Evolutionary conservation across 108 stramenopile species (phyloP).

Genomic region (Stephanodiscus triporus): DNA sequence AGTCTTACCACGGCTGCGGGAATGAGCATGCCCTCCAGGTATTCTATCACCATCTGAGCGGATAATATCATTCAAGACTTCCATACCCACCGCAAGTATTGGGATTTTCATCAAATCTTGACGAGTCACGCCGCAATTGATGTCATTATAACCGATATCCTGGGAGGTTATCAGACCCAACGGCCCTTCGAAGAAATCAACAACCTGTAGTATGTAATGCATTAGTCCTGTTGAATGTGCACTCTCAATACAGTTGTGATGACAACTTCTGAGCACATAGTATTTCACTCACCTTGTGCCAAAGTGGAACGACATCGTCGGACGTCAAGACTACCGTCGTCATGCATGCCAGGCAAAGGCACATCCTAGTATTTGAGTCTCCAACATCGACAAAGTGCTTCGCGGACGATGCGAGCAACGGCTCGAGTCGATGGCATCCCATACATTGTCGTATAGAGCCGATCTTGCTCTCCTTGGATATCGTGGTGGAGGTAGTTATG

Average conservation of each 20-base stretch:
- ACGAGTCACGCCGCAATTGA: constrained; percentile 24
- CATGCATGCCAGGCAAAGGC: constrained; percentile 68
- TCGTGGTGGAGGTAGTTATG: neutral
- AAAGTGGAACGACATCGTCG: constrained; percentile 60
- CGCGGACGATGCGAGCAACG: constrained; percentile 20
- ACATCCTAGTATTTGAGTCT: constrained; percentile 52
- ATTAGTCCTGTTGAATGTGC: neutral
- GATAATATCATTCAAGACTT: constrained; percentile 59
- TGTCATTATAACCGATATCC: constrained; percentile 16
- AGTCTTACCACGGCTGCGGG: constrained; percentile 9
- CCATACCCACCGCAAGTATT: constrained; percentile 60
- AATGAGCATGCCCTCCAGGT: neutral
- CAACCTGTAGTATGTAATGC: constrained; percentile 15
- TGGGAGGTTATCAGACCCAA: constrained; percentile 53
- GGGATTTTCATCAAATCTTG: constrained; percentile 55
- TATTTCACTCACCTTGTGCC: constrained; percentile 29
- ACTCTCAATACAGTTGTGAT: neutral
- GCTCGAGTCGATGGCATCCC: constrained; percentile 74
- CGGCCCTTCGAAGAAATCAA: constrained; percentile 62
- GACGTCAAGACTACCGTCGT: constrained; percentile 61
- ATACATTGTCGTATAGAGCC: constrained; percentile 52
- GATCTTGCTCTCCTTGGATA: constrained; percentile 16
- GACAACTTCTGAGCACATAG: neutral
- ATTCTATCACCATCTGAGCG: neutral
- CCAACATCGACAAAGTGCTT: constrained; percentile 67